Evolutionary conservation across 2,329 filamentous ascomycete species (phyloP), one percentile per base, ranked within the genome.

Genomic region (Ambrosiella beaveri): DNA sequence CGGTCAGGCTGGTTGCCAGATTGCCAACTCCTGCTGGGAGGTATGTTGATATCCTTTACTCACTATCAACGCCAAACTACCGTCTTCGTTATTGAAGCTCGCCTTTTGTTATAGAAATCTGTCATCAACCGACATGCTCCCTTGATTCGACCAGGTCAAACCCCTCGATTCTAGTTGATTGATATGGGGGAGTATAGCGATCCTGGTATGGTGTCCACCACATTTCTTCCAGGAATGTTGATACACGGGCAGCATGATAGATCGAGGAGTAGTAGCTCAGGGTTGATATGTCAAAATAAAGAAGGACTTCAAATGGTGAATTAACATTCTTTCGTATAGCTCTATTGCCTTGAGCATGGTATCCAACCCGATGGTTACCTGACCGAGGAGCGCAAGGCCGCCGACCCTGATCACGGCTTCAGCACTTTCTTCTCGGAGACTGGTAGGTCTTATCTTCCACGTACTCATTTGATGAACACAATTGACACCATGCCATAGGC

Each of bases 341-440:
- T 98, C 64, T 98, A 98, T 84, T 98, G 93, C 78, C 88, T 98
- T 70, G 93, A 98, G 82, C 93, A 98, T 75, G 93, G 93, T 70
- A 98, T 98, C 68, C 87, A 98, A 91, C 91, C 93, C 67, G 93
- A 98, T 82, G 93, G 93, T 73, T 97, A 87, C 79, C 84, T 98
- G 73, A 97, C 90, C 65, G 91, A 96, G 71, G 91, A 97, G 81
- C 89, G 90, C 75, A 96, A 97, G 81, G 82, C 81, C 67, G 83
- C 84, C 70, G 86, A 95, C 64, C 86, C 89, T 64, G 93, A 97
- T 73, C 87, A 96, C 70, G 93, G 93, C 65, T 98, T 98, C 83
- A 96, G 90, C 80, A 98, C 93, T 69, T 98, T 98, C 82, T 98
- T 98, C 82, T 96, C 91, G 66, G 93, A 98, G 81, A 97, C 93